Conservation (phyloP, 768 basidiomycete genomes). For the Daedalea quercina region DNA sequence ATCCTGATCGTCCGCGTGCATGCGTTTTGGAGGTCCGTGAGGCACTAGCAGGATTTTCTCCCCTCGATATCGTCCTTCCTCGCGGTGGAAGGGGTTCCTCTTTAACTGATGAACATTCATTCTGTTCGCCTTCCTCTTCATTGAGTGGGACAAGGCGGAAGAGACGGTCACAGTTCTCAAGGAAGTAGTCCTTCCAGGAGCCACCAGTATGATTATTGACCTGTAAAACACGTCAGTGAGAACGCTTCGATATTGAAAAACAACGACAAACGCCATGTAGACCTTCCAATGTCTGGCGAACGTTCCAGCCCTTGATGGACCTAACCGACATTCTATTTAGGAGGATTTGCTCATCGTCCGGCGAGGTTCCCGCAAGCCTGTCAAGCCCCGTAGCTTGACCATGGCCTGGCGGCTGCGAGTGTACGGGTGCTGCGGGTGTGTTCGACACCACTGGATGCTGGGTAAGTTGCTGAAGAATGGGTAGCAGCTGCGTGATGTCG, state of each 20-base stretch:
- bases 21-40: background rate
- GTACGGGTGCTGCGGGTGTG: no score
- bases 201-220: conserved; percentile 44
- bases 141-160: conserved; percentile 23
- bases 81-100: background rate
- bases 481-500: background rate
- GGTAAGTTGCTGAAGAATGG: background rate
- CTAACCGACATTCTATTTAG: conserved; percentile 38
- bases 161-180: conserved; percentile 59
- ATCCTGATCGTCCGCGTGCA: background rate
- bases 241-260: background rate
- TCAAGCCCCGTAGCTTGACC: background rate
- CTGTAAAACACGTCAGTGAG: conserved; percentile 14
- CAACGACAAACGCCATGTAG: conserved; percentile 52
- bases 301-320: conserved; percentile 37
- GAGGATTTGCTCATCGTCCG: conserved; percentile 55
- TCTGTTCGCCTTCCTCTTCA: background rate
- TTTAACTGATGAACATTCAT: background rate
- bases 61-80: background rate
- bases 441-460: background rate
- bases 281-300: conserved; percentile 57
- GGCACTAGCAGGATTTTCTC: background rate
- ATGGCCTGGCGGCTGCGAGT: no score
- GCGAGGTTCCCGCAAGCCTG: conserved; percentile 40
- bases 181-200: conserved; percentile 78